Evolutionary conservation across 768 basidiomycete species (phyloP).

Genomic region (Trametes maxima): DNA sequence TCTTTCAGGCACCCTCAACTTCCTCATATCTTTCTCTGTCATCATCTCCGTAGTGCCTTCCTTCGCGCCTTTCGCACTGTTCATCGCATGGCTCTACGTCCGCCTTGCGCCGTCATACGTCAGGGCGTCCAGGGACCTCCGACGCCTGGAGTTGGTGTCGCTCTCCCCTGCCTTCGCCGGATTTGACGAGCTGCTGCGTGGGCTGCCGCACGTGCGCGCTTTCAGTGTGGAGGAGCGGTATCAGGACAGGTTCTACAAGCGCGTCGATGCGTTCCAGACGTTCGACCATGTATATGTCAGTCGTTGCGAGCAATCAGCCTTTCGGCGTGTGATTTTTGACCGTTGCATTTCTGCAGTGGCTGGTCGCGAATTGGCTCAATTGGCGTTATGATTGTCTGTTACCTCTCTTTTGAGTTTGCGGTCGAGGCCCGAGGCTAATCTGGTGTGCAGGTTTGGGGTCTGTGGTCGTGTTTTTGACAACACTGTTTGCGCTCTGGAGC

Average conservation of each 20-base stretch:
- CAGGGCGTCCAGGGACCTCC: conserved; percentile 63
- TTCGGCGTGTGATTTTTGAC: not conserved
- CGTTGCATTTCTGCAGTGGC: conserved; percentile 47
- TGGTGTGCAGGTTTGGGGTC: conserved; percentile 59
- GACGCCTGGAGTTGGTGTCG: conserved; percentile 65
- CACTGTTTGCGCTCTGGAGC: conserved; percentile 64
- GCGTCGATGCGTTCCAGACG: conserved; percentile 64
- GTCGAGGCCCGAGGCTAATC: not conserved
- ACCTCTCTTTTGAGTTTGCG: not conserved
- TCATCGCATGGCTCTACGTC: conserved; percentile 72
- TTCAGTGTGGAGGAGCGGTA: conserved; percentile 73
- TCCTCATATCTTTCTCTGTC: conserved; percentile 62
- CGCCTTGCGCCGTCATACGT: conserved; percentile 64
- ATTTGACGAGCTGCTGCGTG: conserved; percentile 70
- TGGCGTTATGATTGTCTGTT: conserved; percentile 73
- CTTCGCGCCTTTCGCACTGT: conserved; percentile 65
- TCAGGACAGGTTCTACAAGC: conserved; percentile 61
- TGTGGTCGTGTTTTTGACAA: conserved; percentile 67
- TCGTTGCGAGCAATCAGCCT: conserved; percentile 10
- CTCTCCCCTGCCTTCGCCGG: conserved; percentile 74
- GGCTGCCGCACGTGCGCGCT: conserved; percentile 67
- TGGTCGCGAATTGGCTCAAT: conserved; percentile 67
- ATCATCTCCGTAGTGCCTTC: conserved; percentile 63
- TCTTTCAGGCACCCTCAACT: conserved; percentile 59
- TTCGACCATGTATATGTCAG: conserved; percentile 73